Conservation (phyloP, 495 filamentous ascomycete genomes). For the Xylaria acuta region DNA sequence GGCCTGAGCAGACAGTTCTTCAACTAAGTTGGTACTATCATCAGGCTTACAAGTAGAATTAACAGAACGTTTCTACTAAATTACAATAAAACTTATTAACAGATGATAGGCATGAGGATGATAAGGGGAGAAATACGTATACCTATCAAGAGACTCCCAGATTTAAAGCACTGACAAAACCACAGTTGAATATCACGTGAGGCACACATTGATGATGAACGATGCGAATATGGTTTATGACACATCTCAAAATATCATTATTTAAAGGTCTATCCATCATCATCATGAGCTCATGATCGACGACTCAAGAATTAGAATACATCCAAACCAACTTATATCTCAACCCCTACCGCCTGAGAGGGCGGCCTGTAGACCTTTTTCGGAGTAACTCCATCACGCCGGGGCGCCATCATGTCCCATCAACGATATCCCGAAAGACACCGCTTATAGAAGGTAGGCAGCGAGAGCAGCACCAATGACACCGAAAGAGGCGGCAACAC, state of each 20-base stretch:
- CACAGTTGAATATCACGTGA: too few species aligned
- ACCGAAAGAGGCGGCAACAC: slow-evolving; percentile 25
- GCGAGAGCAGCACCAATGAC: slow-evolving; percentile 25
- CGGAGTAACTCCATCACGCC: slow-evolving; percentile 20
- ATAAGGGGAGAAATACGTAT: too few species aligned
- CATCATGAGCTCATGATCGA: slow-evolving; percentile 29
- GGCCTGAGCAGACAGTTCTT: too few species aligned
- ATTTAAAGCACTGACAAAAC: neutral
- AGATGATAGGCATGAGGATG: too few species aligned
- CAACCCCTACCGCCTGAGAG: slow-evolving; percentile 6
- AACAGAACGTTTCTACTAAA: too few species aligned
- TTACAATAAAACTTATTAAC: too few species aligned
- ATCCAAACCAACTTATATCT: slow-evolving; percentile 28
- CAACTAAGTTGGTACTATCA: too few species aligned
- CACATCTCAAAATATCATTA: slow-evolving; percentile 26
- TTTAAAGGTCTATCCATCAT: slow-evolving; percentile 29
- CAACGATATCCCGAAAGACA: neutral
- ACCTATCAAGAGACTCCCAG: neutral
- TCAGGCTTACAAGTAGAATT: too few species aligned
- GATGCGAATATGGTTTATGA: neutral
- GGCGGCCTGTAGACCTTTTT: slow-evolving; percentile 19
- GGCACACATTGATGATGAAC: neutral
- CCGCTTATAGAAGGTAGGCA: slow-evolving; percentile 27
- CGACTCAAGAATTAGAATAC: slow-evolving; percentile 27
- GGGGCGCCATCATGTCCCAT: slow-evolving; percentile 10